Base-by-base conservation (phyloP, 2,329 filamentous ascomycete species). In the Colletotrichum nymphaeae region DNA sequence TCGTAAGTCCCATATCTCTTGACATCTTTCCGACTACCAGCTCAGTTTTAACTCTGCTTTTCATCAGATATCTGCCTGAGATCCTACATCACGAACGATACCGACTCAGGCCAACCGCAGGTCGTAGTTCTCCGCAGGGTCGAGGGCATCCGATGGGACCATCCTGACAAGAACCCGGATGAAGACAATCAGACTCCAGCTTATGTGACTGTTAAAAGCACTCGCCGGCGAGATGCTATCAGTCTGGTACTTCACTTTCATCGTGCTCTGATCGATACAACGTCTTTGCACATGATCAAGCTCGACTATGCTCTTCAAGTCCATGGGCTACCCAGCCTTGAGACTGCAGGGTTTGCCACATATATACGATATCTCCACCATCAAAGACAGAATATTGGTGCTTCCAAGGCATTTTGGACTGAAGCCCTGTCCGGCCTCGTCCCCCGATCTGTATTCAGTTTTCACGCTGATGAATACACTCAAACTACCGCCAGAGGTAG, bases 271-370 rank as follows among this genome's bases (percentile, higher is more conserved):
- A 37, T 64, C 26, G 62, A 64, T 26, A 55, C 62, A 14, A 64
- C 62, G 5, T 64, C 62, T 7, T 19, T 64, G n/a, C 46, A 64
- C n/a, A 56, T 53, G 46, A 64, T 64, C 49, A 64, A 64, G 49
- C 28, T 55, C 26, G 62, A 64, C 49, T 64, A 35, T 5, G 46
- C 49, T 14, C 49, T 64, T 28, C 46, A 53, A 35, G 5, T 56
- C 6, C 49, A 53, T 16, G 62, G 62, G 8, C 30, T 64, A 9
- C 62, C 62, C 6, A 19, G 46, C 49, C 30, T 64, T 4, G 62
- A 64, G 46, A 53, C 28, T 49, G 28, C 49, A 6, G 49, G 62
- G 3, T 64, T 64, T 19, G 62, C 49, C 9, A 53, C 49, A 14
- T 64, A 64, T 26, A n/a, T 26, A 22, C 46, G 49, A 2, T 56